phyloP scores from a whole-genome alignment of 805 yeast species.

The Ogataea siamensis region DNA sequence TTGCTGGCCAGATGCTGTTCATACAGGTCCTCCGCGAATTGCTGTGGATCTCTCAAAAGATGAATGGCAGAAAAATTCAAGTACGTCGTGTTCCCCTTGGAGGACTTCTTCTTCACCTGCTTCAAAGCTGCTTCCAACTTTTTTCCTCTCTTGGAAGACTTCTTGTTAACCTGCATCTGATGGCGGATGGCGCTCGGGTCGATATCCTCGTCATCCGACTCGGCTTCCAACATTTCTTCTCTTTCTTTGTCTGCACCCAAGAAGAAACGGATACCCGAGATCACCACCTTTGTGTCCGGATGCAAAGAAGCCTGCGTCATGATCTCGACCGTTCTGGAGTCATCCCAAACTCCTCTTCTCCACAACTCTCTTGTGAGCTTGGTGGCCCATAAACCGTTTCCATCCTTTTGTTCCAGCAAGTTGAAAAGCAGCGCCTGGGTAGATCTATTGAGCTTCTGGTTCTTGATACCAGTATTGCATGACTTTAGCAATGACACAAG shows the following conservation, averaged over 20 bases:
- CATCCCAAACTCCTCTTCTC: conserved; percentile 99
- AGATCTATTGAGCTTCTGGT: conserved; percentile 83
- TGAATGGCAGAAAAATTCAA: conserved; percentile 95
- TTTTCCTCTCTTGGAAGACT: conserved; percentile 73
- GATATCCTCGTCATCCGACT: conserved; percentile 61
- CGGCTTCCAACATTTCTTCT: conserved; percentile 77
- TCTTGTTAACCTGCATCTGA: conserved; percentile 79
- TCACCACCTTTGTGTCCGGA: conserved; percentile 79
- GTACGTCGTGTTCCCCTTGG: conserved; percentile 60
- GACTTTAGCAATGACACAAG: conserved; percentile 74
- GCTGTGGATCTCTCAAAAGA: conserved; percentile 93
- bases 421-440: conserved; percentile 92
- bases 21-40: conserved; percentile 86
- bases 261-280: conserved; percentile 88
- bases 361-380: conserved; percentile 92
- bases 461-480: conserved; percentile 84
- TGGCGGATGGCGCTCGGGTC: conserved; percentile 77
- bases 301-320: conserved; percentile 96
- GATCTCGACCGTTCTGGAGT: conserved; percentile 92
- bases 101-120: conserved; percentile 55
- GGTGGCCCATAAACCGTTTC: conserved; percentile 91
- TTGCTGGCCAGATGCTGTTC: conserved; percentile 69
- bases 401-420: conserved; percentile 73
- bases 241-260: conserved; percentile 93
- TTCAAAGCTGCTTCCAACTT: conserved; percentile 75